Conservation (phyloP, 1,284 basidiomycete species). For the Microbotryum saponariae region DNA sequence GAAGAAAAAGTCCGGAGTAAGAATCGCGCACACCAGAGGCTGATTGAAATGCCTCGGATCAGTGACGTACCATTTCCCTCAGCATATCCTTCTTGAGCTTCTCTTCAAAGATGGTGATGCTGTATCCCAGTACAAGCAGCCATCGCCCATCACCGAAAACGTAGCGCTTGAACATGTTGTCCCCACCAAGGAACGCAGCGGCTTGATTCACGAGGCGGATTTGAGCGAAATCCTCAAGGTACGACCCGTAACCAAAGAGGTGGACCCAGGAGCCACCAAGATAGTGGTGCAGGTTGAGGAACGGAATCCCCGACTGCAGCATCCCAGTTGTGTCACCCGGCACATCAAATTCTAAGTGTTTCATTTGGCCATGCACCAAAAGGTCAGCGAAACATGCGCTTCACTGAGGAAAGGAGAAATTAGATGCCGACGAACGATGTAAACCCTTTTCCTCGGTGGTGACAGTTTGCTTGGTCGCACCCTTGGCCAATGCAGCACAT, state of each 20-base stretch:
- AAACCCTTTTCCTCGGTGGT: slow-evolving; percentile 25
- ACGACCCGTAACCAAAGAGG: slow-evolving; percentile 28
- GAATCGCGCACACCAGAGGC: neutral
- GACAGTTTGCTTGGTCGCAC: slow-evolving; percentile 18
- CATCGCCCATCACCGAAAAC: slow-evolving; percentile 33
- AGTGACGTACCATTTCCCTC: slow-evolving; percentile 16
- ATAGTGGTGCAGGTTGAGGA: slow-evolving; percentile 34
- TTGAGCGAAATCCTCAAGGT: slow-evolving; percentile 25
- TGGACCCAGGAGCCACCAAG: slow-evolving; percentile 29
- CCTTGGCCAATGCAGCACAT: slow-evolving; percentile 28
- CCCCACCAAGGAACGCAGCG: slow-evolving; percentile 33
- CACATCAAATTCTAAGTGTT: slow-evolving; percentile 30
- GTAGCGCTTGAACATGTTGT: slow-evolving; percentile 34
- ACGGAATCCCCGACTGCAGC: slow-evolving; percentile 33
- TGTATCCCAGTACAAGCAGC: slow-evolving; percentile 32
- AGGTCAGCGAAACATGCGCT: neutral
- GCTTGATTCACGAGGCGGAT: slow-evolving; percentile 24
- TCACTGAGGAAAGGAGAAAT: neutral
- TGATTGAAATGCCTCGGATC: too few relatives aligned
- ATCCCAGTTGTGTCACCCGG: slow-evolving; percentile 34
- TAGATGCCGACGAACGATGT: slow-evolving; percentile 19
- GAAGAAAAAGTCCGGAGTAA: neutral
- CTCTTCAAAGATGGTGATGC: slow-evolving; percentile 28
- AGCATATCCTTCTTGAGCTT: slow-evolving; percentile 22
- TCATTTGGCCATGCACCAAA: neutral